Percentiles rank a stretch among this genome's conserved stretches.
Evolutionary conservation across 2,329 filamentous ascomycete genomes (phyloP).

Genomic region (Chrysosporium queenslandicum): DNA sequence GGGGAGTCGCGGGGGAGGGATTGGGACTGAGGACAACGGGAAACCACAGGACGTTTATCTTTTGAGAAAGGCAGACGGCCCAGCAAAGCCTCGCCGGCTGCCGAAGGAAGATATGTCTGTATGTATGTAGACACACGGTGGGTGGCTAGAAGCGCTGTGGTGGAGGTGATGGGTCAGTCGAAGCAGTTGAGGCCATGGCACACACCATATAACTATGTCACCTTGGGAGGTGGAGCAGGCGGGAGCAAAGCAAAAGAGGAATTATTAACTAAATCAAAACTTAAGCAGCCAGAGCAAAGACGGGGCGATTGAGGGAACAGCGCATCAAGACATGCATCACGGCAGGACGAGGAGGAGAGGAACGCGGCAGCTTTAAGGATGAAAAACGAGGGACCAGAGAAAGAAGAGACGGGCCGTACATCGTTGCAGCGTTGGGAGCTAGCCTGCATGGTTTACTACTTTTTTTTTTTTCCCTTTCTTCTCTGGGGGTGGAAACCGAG

Average conservation of each 20-base stretch:
- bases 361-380: background rate
- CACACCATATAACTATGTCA: no score
- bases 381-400: background rate
- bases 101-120: background rate
- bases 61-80: no score
- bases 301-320: background rate
- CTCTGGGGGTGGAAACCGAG: background rate
- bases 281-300: background rate
- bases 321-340: background rate
- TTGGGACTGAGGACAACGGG: background rate
- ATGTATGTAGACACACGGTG: no score
- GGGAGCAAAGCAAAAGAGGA: background rate
- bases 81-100: background rate
- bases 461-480: no score
- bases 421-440: background rate
- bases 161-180: background rate
- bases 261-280: no score
- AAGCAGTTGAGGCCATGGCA: background rate
- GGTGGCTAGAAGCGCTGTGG: background rate
- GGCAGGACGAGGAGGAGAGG: background rate
- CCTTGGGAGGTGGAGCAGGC: background rate
- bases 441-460: background rate
- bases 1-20: no score
- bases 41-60: background rate
- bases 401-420: background rate